Base-by-base conservation (phyloP, 2,329 filamentous ascomycete genomes). In the Pseudogymnoascus pannorum region DNA sequence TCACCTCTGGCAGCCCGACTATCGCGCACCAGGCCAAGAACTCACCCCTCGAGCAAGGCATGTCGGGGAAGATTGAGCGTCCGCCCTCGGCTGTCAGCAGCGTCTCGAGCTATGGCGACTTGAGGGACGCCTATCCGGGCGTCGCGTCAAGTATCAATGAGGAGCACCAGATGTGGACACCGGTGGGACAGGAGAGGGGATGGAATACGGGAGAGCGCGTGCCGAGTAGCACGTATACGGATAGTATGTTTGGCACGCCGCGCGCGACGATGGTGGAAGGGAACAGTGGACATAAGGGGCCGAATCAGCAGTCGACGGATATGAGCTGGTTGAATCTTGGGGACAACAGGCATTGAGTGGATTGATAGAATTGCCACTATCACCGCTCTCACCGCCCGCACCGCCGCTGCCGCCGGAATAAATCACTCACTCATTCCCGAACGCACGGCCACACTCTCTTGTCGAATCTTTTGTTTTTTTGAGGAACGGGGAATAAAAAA, bases 311-410 rank as follows among this genome's bases (percentile, higher is more conserved):
- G 22, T 59, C 61, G 5, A 16, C 60, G 12, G 89, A 92, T 72
- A 89, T 92, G 87, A 90, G 87, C 74, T 92, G 89, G 89, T 75
- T 92, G 65, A 91, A 92, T 69, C 78, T 92, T 16, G 86, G 85
- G 54, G 81, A 81, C 8, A 44, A 22, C 9, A 38, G 14, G 42
- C 42, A 48, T 26, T 48, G 42, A 48, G 14, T 2, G 14, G 20
- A 4, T 7, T 7, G 12, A 9, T 8, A 48, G 11, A 5, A 24
- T n/a, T 4, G 42, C 26, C 22, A 16, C 22, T 16, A 9, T 7
- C 14, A 44, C 20, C 5, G 18, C 36, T 3, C n/a, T 38, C 7
- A 38, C 36, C 18, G 16, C 16, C 33, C 33, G 12, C 33, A 35
- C 29, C 33, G 33, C 33, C 33, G 16, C 16, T 38, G 36, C 18